Evolutionary conservation across 2,329 filamentous ascomycete genomes (phyloP).

Genomic region (Verticillium klebahnii): DNA sequence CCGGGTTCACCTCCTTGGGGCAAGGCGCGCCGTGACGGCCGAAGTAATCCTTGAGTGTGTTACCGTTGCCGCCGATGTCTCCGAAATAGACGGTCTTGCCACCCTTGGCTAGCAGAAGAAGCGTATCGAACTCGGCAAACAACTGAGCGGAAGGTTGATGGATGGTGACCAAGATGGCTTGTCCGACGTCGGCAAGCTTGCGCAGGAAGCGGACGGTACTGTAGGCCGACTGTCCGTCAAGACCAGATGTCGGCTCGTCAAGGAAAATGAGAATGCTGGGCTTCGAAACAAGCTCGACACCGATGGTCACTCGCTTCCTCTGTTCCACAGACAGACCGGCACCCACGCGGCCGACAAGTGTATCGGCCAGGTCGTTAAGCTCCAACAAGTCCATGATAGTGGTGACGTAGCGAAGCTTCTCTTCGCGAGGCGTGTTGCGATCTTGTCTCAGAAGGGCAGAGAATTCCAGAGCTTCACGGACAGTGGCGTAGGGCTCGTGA

Average conservation of each 20-base stretch:
- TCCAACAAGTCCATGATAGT: slow-evolving; percentile 66
- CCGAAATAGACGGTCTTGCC: slow-evolving; percentile 66
- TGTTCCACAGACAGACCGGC: slow-evolving; percentile 47
- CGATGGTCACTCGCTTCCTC: slow-evolving; percentile 53
- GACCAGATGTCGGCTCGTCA: slow-evolving; percentile 59
- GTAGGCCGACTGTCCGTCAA: slow-evolving; percentile 66
- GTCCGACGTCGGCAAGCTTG: slow-evolving; percentile 61
- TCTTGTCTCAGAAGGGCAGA: slow-evolving; percentile 70
- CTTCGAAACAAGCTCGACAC: slow-evolving; percentile 57
- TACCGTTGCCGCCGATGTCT: slow-evolving; percentile 54
- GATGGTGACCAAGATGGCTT: slow-evolving; percentile 65
- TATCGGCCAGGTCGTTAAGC: slow-evolving; percentile 42
- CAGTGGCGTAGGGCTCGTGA: slow-evolving; percentile 67
- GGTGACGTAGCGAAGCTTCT: slow-evolving; percentile 73
- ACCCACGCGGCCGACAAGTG: slow-evolving; percentile 46
- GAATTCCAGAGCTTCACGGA: slow-evolving; percentile 72
- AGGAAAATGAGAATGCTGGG: slow-evolving; percentile 56
- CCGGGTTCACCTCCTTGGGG: slow-evolving; percentile 60
- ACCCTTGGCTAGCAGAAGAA: slow-evolving; percentile 60
- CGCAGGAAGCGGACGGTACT: slow-evolving; percentile 61
- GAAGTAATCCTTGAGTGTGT: slow-evolving; percentile 59
- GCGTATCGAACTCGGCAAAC: slow-evolving; percentile 62
- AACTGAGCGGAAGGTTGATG: slow-evolving; percentile 65
- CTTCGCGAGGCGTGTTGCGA: slow-evolving; percentile 54
- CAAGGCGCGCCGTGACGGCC: slow-evolving; percentile 60